Evolutionary conservation across 768 basidiomycete species (phyloP).

Genomic region (Boletellus sp.): DNA sequence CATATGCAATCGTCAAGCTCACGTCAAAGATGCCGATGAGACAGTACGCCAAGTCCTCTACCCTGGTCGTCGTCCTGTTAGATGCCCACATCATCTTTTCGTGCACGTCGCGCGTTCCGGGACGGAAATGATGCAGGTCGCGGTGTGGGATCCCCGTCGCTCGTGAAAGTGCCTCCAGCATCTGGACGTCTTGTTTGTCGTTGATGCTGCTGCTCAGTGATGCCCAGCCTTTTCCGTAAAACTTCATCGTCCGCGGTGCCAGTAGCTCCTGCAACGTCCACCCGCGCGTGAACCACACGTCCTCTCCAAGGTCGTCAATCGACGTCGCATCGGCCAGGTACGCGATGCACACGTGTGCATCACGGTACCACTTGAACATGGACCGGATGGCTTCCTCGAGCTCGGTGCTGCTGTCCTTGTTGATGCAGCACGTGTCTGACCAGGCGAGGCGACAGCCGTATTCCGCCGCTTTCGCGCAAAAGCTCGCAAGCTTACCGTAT

Average conservation of each 20-base stretch:
- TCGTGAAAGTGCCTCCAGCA: conserved; percentile 24
- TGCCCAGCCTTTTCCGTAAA: conserved; percentile 27
- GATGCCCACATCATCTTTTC: conserved; percentile 34
- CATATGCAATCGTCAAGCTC: conserved; percentile 33
- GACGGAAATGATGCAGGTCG: conserved; percentile 24
- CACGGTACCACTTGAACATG: conserved; percentile 34
- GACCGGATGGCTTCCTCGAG: conserved; percentile 34
- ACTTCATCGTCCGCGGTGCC: conserved; percentile 30
- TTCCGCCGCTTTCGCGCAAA: conserved; percentile 25
- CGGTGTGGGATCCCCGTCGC: conserved; percentile 25
- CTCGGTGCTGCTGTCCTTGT: conserved; percentile 34
- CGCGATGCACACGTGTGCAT: conserved; percentile 29
- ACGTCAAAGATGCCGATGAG: conserved; percentile 35
- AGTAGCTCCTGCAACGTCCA: conserved; percentile 31
- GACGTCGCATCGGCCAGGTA: conserved; percentile 31
- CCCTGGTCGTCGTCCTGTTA: conserved; percentile 30
- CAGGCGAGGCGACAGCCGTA: conserved; percentile 30
- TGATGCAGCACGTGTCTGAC: conserved; percentile 36
- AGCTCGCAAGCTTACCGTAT: conserved; percentile 24
- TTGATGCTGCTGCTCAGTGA: conserved; percentile 24
- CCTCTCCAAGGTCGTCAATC: conserved; percentile 22
- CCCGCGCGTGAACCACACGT: conserved; percentile 32
- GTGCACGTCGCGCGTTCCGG: conserved; percentile 24
- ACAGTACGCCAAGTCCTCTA: conserved; percentile 32
- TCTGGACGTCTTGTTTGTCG: conserved; percentile 23